These are phyloP conservation scores for Rhizopogon vesiculosus DNA, from an alignment of 768 basidiomycete species.

Conservation along the genomic window DNA sequence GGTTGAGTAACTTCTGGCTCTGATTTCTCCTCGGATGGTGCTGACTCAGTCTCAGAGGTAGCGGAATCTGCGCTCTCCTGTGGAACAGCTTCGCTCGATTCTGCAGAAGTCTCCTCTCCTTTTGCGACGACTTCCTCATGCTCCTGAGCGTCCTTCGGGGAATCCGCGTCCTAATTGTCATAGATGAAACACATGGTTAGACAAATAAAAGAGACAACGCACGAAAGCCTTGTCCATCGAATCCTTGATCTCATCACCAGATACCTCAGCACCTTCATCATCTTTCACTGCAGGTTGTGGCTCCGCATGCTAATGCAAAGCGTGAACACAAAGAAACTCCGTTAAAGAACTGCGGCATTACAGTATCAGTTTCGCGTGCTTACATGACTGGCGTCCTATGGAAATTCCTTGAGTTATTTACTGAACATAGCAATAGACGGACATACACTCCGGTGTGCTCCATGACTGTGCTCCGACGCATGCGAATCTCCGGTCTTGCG, in stretches of 20 bases:
- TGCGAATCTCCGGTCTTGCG: constrained; percentile 18
- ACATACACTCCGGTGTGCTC: constrained; percentile 13
- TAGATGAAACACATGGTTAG: background rate
- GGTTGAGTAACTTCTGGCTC: background rate
- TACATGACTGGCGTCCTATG: constrained; percentile 16
- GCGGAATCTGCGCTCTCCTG: background rate
- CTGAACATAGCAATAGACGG: background rate
- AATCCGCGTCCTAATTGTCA: constrained; percentile 21
- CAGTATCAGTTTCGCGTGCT: constrained; percentile 1
- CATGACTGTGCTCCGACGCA: constrained; percentile 12
- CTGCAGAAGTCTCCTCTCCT: background rate
- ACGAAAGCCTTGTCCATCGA: constrained; percentile 23
- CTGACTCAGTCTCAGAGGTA: background rate
- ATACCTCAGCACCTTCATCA: constrained; percentile 25
- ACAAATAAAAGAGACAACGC: constrained; percentile 4
- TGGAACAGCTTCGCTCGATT: background rate
- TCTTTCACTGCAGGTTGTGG: constrained; percentile 15
- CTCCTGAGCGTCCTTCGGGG: constrained; percentile 27
- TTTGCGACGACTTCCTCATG: constrained; percentile 17
- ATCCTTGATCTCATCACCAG: constrained; percentile 25
- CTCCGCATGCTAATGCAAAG: constrained; percentile 11
- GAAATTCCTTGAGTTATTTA: background rate
- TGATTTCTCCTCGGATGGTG: background rate
- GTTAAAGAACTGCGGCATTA: background rate
- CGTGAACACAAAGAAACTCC: constrained; percentile 1